A percentile compares a stretch with the other conserved stretches of the same genome.
Evolutionary conservation across 2,329 filamentous ascomycete genomes (phyloP).

Genomic region (Thielaviopsis populi): DNA sequence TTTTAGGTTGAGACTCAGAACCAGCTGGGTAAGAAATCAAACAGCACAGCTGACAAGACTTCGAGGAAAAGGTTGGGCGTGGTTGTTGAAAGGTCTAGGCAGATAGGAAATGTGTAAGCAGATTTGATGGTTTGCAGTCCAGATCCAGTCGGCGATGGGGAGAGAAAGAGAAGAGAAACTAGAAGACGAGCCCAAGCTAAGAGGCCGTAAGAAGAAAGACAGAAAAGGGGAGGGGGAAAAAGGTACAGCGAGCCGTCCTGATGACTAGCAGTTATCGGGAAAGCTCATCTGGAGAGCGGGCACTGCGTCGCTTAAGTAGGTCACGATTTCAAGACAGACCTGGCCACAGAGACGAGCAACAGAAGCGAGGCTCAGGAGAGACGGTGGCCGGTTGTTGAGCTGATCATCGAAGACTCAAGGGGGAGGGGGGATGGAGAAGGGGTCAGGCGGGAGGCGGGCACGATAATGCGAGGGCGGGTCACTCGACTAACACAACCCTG

Average conservation of each 20-base stretch:
- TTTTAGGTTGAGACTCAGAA: background rate
- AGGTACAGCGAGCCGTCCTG: background rate
- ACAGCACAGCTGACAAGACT: constrained; percentile 10
- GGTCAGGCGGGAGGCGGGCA: background rate
- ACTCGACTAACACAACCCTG: background rate
- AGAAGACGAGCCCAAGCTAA: background rate
- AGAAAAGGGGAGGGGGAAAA: background rate
- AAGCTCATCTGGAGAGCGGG: background rate
- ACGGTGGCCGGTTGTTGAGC: background rate
- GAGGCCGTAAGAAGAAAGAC: background rate
- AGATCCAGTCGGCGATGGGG: background rate
- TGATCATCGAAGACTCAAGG: background rate
- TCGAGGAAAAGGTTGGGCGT: background rate
- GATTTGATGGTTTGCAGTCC: background rate
- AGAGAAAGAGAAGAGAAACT: background rate
- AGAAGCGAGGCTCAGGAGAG: background rate
- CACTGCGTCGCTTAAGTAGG: background rate
- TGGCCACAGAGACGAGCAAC: background rate
- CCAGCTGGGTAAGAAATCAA: constrained; percentile 11
- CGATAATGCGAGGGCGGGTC: background rate
- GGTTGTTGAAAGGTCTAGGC: constrained; percentile 4
- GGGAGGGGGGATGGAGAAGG: background rate
- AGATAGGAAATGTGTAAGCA: constrained; percentile 2
- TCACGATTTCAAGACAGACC: background rate
- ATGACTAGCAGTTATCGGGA: background rate